phyloP scores from a whole-genome alignment of 169 alveolate genomes.

The Plasmodium gonderi region DNA sequence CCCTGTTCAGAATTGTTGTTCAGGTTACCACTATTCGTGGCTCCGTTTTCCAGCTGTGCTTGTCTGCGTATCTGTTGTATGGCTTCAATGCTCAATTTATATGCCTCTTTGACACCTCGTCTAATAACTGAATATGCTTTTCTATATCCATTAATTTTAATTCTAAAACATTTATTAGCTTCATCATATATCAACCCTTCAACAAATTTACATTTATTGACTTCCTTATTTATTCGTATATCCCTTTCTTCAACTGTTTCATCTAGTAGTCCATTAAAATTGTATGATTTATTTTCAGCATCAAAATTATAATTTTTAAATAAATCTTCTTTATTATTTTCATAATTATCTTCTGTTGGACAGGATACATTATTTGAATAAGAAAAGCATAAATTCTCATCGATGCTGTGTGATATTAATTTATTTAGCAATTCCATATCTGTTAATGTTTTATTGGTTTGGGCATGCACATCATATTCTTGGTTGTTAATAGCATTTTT shows the following conservation, averaged over 20 bases:
- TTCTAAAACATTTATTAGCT: conserved; percentile 70
- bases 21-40: not conserved
- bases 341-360: conserved; percentile 3
- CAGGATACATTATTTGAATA: conserved; percentile 12
- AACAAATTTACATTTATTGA: conserved; percentile 63
- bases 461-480: not conserved
- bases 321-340: conserved; percentile 43
- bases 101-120: conserved; percentile 75
- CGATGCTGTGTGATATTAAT: conserved; percentile 5
- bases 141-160: conserved; percentile 71
- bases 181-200: conserved; percentile 74
- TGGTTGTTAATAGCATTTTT: not conserved
- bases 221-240: conserved; percentile 68
- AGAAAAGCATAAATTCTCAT: not conserved
- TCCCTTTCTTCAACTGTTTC: conserved; percentile 74
- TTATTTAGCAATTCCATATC: conserved; percentile 8
- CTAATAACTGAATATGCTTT: conserved; percentile 74
- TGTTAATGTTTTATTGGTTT: not conserved
- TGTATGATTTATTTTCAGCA: conserved; percentile 6
- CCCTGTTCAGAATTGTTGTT: conserved; percentile 24
- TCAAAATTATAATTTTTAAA: conserved; percentile 17
- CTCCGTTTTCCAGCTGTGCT: not conserved
- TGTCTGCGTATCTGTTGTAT: conserved; percentile 52
- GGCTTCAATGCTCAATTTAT: conserved; percentile 65
- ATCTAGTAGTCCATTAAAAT: conserved; percentile 14